Evolutionary conservation across 805 yeast species (phyloP), one percentile per base, ranked within the genome.

Genomic region (Tetrapisispora iriomotensis): DNA sequence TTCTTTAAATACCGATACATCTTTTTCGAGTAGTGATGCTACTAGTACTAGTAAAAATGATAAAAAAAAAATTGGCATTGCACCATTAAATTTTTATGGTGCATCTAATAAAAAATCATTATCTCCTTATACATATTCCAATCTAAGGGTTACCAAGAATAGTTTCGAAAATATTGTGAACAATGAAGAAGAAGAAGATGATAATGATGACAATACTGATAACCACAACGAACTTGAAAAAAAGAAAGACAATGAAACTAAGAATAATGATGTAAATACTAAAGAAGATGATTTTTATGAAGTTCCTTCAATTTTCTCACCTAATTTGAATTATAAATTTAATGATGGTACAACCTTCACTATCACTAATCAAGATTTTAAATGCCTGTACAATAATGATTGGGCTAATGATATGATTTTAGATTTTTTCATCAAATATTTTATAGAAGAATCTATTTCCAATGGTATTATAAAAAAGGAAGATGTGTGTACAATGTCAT

Each of bases 351-450:
- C 74, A 31, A 57, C 62, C 1, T 70, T 82, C 45, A 70, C 71
- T 4, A 71, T 90, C 6, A 68, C 77, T 1, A 71, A 75, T 43
- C 68, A 74, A 28, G 98, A 92, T 54, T 85, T 82, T 57, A 75
- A 74, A 45, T 82, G 96, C 35, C 68, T 90, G 9, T 77, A 79
- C 52, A 79, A 80, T 42, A 78, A 79, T 34, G 84, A 82, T 45
- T 88, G 95, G 88, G 74, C 90, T 37, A 90, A 92, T 62, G 98
- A 92, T 53, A 74, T 82, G 0, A 66, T 92, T 36, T 79, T 92
- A 41, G 95, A 86, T 58, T 90, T 90, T 55, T 87, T 84, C 52
- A 67, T 85, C 22, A 75, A 75, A 41, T 80, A 69, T 53, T 73
- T 71, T 46, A 67, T 75, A 6, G 74, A 66, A 50, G 56, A 50